Conservation (phyloP, 2,329 filamentous ascomycete genomes). For the Ascochyta koolunga region DNA sequence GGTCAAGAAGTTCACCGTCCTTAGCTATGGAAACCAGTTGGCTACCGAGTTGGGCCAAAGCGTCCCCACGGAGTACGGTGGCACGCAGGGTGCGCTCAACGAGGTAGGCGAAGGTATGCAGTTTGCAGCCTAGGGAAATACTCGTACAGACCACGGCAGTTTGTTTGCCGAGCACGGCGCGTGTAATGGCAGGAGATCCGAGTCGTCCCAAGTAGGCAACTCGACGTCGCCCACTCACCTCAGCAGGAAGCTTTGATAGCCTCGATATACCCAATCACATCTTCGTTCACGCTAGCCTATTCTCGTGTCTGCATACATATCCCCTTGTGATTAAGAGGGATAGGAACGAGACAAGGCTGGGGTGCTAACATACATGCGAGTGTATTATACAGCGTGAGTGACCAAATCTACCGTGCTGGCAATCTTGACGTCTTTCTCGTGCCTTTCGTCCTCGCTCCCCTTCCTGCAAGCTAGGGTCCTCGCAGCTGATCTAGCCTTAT, state of each 20-base stretch:
- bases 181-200: slow-evolving; percentile 28
- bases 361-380: not conserved
- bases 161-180: not conserved
- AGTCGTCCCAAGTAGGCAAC: not conserved
- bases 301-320: not conserved
- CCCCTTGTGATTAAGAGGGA: not conserved
- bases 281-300: not conserved
- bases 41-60: slow-evolving; percentile 68
- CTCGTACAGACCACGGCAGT: not conserved
- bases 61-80: slow-evolving; percentile 80
- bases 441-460: not conserved
- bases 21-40: slow-evolving; percentile 68
- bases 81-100: slow-evolving; percentile 64
- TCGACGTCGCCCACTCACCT: not conserved
- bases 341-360: too few species aligned
- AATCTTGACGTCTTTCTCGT: not conserved
- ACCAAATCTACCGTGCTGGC: slow-evolving; percentile 4
- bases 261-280: slow-evolving; percentile 23
- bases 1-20: slow-evolving; percentile 56
- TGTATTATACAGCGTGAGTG: not conserved
- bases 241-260: slow-evolving; percentile 12
- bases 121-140: slow-evolving; percentile 29
- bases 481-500: not conserved
- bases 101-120: slow-evolving; percentile 52
- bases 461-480: not conserved